These are phyloP conservation scores for Geotrichum aggregatum DNA, from an alignment of 1,139 yeast genomes.

Conservation along the genomic window DNA sequence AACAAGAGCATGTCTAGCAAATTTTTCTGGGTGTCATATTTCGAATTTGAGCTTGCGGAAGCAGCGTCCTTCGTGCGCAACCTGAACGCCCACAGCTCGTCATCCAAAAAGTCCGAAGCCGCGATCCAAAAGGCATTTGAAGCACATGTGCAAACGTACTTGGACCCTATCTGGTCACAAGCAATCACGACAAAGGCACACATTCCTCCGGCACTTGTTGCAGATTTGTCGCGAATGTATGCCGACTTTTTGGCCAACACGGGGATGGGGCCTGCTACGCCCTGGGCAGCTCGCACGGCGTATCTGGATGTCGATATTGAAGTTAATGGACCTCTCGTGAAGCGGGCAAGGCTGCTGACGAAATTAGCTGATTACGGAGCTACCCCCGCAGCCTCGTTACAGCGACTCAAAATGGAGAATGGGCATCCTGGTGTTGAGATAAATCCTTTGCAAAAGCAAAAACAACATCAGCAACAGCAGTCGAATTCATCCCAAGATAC, in stretches of 20 bases:
- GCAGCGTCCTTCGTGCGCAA: conserved; percentile 12
- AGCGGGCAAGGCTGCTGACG: conserved; percentile 26
- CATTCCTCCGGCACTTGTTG: conserved; percentile 15
- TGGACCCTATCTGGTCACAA: conserved; percentile 18
- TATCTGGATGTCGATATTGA: conserved; percentile 36
- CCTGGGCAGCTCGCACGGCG: conserved; percentile 16
- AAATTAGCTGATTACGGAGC: conserved; percentile 28
- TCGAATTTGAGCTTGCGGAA: conserved; percentile 33
- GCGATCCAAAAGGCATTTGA: conserved; percentile 5
- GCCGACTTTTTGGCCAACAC: conserved; percentile 9
- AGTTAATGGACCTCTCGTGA: conserved; percentile 36
- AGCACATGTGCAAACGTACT: conserved; percentile 17
- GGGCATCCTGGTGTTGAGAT: conserved; percentile 39
- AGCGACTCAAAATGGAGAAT: conserved; percentile 30
- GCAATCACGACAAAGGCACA: conserved; percentile 6
- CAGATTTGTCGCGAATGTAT: conserved; percentile 11
- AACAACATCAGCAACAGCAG: conserved; percentile 17
- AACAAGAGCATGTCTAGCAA: conserved; percentile 14
- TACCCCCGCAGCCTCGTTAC: conserved; percentile 23
- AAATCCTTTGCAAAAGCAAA: conserved; percentile 23
- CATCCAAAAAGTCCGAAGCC: neutral
- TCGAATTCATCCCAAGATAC: neutral
- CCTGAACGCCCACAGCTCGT: neutral
- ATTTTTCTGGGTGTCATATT: conserved; percentile 35
- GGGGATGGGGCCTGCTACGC: conserved; percentile 14